These are phyloP conservation scores for Casuarina glauca DNA, from an alignment of 306 rosid genomes.

Conservation along the genomic window DNA sequence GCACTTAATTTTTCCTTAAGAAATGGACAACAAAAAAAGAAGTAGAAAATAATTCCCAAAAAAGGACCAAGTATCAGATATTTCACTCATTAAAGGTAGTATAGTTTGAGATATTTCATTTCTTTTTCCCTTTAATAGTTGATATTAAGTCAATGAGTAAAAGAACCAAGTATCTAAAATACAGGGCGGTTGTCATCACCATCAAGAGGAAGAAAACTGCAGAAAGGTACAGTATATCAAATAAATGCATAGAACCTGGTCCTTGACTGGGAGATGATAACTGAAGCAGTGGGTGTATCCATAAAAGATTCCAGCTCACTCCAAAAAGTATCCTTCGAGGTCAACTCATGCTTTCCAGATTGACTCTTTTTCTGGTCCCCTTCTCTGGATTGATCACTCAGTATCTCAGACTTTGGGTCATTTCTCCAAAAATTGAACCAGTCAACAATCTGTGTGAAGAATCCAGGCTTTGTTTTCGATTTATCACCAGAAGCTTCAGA, in stretches of 20 bases:
- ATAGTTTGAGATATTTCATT: background rate
- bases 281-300: constrained; percentile 52
- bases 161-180: background rate
- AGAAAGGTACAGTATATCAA: constrained; percentile 7
- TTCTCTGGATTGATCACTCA: constrained; percentile 33
- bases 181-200: constrained; percentile 5
- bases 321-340: constrained; percentile 67
- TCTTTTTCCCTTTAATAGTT: constrained; percentile 4
- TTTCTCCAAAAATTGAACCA: constrained; percentile 52
- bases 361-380: constrained; percentile 22
- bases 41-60: background rate
- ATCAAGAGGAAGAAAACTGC: constrained; percentile 10
- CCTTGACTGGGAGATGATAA: constrained; percentile 56
- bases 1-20: background rate
- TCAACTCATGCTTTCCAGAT: constrained; percentile 41
- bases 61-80: constrained; percentile 14
- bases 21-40: background rate
- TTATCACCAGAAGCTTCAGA: constrained; percentile 23
- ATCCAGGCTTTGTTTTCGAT: constrained; percentile 28
- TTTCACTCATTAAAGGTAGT: constrained; percentile 16
- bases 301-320: constrained; percentile 59
- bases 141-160: background rate
- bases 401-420: constrained; percentile 23
- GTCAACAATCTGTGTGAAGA: constrained; percentile 40
- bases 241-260: constrained; percentile 58